Base-by-base conservation (phyloP, 805 yeast genomes). In the Starmerella stigmatis region DNA sequence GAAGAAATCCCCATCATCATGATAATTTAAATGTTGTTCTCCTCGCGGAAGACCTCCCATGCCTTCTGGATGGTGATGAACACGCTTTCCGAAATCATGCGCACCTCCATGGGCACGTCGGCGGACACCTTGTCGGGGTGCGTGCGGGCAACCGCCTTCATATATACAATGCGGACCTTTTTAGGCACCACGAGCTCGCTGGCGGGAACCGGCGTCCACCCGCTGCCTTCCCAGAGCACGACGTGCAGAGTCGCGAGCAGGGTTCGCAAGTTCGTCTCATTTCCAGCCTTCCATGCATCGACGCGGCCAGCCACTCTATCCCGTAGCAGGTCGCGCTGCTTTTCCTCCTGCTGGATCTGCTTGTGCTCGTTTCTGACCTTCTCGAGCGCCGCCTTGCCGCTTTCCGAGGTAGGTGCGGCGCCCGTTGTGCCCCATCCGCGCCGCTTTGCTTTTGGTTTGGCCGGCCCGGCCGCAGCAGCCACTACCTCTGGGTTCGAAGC, bases 131-230 rank as follows among this genome's bases (percentile, higher is more conserved):
- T 92, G 62, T 92, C 99, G 0, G 92, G 92, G 57, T 81, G 92
- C 5, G 84, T 80, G 45, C 75, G 69, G 41, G 85, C 75, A 38
- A 80, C 84, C 1, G 85, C 89, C 57, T 79, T 81, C 85, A 81
- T 75, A 62, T 92, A 92, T 16, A 70, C 69, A 29, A 89, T 67
- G 61, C 89, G 89, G 30, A 86, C 96, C 60, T 83, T 86, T 56
- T 86, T 88, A 16, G 94, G 89, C 51, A 88, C 67, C 48, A 92
- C 92, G 48, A 92, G 67, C 46, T 89, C 96, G 4, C 79, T 71
- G 58, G 81, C 62, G 1, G 78, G 61, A 5, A 86, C 79, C 15
- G 73, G 68, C 51, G 72, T 73, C 94, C 92, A 83, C 31, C 73
- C 72, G 2, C 73, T 51, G 37, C 72, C 76, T 11, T 83, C 78